Evolutionary conservation across 768 basidiomycete genomes (phyloP).

Genomic region (button mushroom (Agaricus bisporus)): DNA sequence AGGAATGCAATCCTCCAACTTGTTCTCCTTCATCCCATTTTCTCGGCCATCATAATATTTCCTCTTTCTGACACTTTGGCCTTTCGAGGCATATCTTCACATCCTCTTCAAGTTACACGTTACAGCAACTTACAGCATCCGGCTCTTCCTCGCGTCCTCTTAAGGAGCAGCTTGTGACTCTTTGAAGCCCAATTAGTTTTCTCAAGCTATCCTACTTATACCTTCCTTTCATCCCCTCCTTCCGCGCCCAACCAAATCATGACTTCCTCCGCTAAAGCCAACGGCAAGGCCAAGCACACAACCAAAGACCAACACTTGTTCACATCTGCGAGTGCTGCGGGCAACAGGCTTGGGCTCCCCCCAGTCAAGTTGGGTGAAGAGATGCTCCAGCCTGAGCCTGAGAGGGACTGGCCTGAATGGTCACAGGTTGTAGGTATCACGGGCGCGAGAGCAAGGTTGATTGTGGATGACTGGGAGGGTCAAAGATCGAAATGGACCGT

Average conservation of each 20-base stretch:
- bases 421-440: slow-evolving; percentile 2
- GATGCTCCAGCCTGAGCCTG: neutral
- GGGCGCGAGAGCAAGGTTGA: slow-evolving; percentile 4
- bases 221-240: neutral
- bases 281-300: slow-evolving; percentile 6
- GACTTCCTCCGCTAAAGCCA: slow-evolving; percentile 3
- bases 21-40: neutral
- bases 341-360: slow-evolving; percentile 1
- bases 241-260: neutral
- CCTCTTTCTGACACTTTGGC: slow-evolving; percentile 1
- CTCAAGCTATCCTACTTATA: neutral
- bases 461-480: slow-evolving; percentile 9
- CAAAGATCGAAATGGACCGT: slow-evolving; percentile 4
- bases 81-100: neutral
- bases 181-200: neutral
- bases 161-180: neutral
- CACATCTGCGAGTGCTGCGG: neutral
- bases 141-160: neutral
- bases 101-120: neutral
- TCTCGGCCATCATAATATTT: neutral
- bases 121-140: neutral
- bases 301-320: neutral
- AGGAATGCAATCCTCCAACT: too few species aligned
- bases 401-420: slow-evolving; percentile 1
- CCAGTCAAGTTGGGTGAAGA: neutral